These are phyloP conservation scores for Paramecium sexaurelia DNA, from an alignment of 73 alveolate genomes.

Conservation along the genomic window DNA sequence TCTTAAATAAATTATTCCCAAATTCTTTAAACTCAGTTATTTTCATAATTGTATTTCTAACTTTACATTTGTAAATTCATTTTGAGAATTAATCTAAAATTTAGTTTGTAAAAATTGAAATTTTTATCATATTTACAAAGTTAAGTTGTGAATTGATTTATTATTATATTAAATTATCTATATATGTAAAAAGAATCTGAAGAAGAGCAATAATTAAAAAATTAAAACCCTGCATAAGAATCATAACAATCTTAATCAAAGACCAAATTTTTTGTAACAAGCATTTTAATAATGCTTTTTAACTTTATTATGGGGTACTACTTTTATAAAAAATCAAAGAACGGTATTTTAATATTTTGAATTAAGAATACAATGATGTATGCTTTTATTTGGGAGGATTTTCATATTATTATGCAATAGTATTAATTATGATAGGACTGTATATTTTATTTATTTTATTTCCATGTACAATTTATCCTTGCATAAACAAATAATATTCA, in stretches of 20 bases:
- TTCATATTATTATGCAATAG: background rate
- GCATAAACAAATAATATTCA: background rate
- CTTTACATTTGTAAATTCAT: no score
- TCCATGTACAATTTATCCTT: background rate
- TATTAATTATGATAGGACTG: background rate
- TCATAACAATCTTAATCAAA: background rate
- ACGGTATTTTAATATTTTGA: background rate
- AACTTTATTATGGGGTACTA: background rate
- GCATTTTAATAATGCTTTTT: background rate
- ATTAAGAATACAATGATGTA: background rate
- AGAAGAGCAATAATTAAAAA: background rate
- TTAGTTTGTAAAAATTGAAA: no score
- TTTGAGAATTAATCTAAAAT: no score
- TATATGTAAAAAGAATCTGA: background rate
- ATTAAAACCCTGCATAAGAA: background rate
- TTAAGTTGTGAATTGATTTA: background rate
- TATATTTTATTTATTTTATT: background rate
- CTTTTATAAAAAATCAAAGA: background rate
- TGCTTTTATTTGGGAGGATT: conserved; percentile 14
- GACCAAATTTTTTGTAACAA: background rate
- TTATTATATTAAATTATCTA: background rate
- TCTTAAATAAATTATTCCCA: no score
- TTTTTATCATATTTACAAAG: background rate
- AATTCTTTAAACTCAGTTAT: no score
- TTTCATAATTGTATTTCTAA: no score